phyloP scores from a whole-genome alignment of 495 filamentous ascomycete species.

The Penicillium psychrofluorescens region DNA sequence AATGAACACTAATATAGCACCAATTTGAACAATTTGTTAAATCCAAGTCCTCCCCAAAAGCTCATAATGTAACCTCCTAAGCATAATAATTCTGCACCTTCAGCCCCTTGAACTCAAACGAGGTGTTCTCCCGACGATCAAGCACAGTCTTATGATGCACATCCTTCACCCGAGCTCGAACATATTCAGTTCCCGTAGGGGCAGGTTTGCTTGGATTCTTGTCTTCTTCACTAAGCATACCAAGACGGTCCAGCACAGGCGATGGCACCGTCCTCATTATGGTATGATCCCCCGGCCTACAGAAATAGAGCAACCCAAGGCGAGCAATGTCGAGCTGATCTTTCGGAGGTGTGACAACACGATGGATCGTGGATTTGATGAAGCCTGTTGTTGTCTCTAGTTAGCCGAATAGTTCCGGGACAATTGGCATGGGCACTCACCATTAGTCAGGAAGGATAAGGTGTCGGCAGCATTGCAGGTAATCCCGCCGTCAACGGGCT shows the following conservation, averaged over 20 bases:
- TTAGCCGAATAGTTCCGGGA: not conserved
- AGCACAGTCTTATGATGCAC: constrained; percentile 32
- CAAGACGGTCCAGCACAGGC: constrained; percentile 40
- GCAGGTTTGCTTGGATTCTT: constrained; percentile 14
- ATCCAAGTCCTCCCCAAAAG: no score
- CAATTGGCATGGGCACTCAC: not conserved
- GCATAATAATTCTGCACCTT: constrained; percentile 32
- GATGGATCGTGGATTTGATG: constrained; percentile 41
- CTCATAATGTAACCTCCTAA: no score
- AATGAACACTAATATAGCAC: no score
- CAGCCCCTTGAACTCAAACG: constrained; percentile 35
- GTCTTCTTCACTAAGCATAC: constrained; percentile 30
- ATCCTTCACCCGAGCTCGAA: constrained; percentile 38
- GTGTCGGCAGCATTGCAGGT: constrained; percentile 42
- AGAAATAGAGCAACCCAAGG: constrained; percentile 41
- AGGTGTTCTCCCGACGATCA: constrained; percentile 27
- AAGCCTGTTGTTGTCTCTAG: constrained; percentile 13
- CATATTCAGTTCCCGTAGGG: constrained; percentile 37
- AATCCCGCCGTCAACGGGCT: constrained; percentile 36
- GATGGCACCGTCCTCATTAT: constrained; percentile 34
- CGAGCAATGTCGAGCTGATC: constrained; percentile 40
- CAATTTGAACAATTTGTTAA: no score
- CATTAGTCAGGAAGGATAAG: constrained; percentile 33
- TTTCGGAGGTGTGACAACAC: constrained; percentile 38
- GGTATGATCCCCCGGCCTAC: constrained; percentile 30